Evolutionary conservation across 495 filamentous ascomycete species (phyloP).

Genomic region (Penicillium soppii): DNA sequence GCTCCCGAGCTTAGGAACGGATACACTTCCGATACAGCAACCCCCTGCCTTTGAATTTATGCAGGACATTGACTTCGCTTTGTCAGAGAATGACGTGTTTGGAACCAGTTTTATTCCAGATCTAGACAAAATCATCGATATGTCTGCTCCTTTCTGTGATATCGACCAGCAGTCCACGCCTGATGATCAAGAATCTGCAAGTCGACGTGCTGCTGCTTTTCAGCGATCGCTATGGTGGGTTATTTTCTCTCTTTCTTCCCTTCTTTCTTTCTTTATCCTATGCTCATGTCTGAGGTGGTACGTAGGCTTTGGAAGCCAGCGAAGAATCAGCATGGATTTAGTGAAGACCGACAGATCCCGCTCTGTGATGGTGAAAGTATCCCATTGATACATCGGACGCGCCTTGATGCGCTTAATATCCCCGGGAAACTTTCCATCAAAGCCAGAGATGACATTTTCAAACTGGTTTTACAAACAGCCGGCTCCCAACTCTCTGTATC

Average conservation of each 20-base stretch:
- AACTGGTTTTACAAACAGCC: slow-evolving; percentile 21
- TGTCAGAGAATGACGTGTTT: slow-evolving; percentile 19
- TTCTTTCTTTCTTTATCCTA: too few relatives aligned
- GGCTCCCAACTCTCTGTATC: slow-evolving; percentile 47
- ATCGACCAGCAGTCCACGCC: slow-evolving; percentile 4
- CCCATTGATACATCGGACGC: slow-evolving; percentile 11
- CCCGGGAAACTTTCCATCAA: slow-evolving; percentile 19
- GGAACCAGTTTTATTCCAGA: slow-evolving; percentile 21
- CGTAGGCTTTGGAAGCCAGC: slow-evolving; percentile 29
- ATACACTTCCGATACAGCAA: background rate
- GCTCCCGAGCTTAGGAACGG: slow-evolving; percentile 8
- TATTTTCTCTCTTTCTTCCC: too few relatives aligned
- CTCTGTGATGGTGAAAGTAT: slow-evolving; percentile 26
- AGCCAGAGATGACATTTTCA: slow-evolving; percentile 26
- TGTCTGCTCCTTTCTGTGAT: background rate
- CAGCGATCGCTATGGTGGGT: slow-evolving; percentile 26
- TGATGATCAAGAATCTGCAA: slow-evolving; percentile 17
- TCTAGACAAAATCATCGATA: slow-evolving; percentile 22
- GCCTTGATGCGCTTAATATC: slow-evolving; percentile 22
- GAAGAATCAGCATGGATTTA: slow-evolving; percentile 31
- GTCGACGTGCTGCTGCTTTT: slow-evolving; percentile 24
- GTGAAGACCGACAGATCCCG: slow-evolving; percentile 22
- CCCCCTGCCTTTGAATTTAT: slow-evolving; percentile 33
- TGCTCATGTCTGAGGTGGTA: too few relatives aligned
- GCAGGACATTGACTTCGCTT: slow-evolving; percentile 20